Conservation (phyloP, 345 rosid genomes). For the Excoecaria cochinchinensis region DNA sequence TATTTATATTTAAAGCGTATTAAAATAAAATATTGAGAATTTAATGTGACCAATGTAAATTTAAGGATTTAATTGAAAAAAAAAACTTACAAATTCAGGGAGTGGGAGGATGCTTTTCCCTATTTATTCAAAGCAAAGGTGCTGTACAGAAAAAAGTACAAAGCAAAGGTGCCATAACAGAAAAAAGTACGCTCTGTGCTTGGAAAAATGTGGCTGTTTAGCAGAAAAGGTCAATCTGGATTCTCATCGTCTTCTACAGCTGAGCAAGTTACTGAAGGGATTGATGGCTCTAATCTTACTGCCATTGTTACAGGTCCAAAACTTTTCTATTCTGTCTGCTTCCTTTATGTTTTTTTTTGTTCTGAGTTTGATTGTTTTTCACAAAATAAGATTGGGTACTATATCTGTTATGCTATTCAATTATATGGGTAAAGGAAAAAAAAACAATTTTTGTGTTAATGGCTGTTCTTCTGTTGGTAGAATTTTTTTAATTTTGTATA, state of each 20-base stretch:
- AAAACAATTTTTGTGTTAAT: neutral
- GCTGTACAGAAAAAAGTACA: too few species aligned
- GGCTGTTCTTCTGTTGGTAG: neutral
- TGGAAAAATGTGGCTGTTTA: slow-evolving; percentile 51
- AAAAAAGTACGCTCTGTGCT: too few species aligned
- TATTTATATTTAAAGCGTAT: too few species aligned
- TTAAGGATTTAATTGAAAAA: too few species aligned
- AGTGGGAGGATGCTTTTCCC: too few species aligned
- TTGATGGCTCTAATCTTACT: slow-evolving; percentile 72
- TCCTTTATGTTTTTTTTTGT: neutral
- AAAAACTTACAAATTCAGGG: too few species aligned
- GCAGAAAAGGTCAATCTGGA: slow-evolving; percentile 66
- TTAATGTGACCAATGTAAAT: too few species aligned
- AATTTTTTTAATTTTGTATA: neutral
- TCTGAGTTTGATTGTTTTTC: neutral
- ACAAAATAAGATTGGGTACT: neutral
- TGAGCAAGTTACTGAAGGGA: slow-evolving; percentile 73
- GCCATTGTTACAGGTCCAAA: slow-evolving; percentile 69
- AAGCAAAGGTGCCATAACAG: too few species aligned
- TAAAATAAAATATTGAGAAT: too few species aligned
- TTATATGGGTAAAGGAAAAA: neutral
- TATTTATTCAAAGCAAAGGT: too few species aligned
- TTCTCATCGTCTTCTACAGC: slow-evolving; percentile 78
- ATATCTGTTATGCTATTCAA: neutral
- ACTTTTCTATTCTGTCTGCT: neutral